A percentile compares a stretch with the other conserved stretches of the same genome.
Evolutionary conservation across 805 yeast genomes (phyloP).

Genomic region (Saccharomycopsis synnaedendra): DNA sequence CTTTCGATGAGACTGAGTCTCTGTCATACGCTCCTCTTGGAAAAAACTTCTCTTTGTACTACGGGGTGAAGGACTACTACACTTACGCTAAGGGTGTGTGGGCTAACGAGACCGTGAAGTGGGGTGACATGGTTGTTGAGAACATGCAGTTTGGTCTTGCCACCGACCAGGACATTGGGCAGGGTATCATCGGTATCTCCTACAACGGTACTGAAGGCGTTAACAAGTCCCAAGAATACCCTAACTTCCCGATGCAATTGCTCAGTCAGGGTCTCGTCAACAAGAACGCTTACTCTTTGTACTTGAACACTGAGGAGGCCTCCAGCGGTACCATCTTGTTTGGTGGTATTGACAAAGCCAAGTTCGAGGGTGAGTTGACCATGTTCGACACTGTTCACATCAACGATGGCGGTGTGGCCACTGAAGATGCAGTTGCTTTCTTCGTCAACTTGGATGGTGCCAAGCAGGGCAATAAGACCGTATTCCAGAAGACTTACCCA

Average conservation of each 20-base stretch:
- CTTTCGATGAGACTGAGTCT: conserved; percentile 7
- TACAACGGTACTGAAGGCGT: conserved; percentile 11
- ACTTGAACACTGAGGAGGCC: conserved; percentile 30
- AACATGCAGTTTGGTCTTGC: conserved; percentile 8
- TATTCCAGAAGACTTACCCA: conserved; percentile 21
- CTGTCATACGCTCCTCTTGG: neutral
- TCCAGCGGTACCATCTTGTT: conserved; percentile 47
- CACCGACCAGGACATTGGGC: conserved; percentile 8
- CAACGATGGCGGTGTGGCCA: conserved; percentile 36
- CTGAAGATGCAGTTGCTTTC: conserved; percentile 39
- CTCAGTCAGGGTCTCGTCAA: conserved; percentile 33
- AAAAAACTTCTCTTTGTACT: conserved; percentile 5
- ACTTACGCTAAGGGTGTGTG: conserved; percentile 41
- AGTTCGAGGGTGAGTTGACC: conserved; percentile 40
- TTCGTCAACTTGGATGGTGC: conserved; percentile 30
- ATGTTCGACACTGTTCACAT: conserved; percentile 42
- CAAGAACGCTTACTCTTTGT: conserved; percentile 50
- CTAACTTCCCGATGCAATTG: conserved; percentile 22
- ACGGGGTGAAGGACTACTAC: conserved; percentile 18
- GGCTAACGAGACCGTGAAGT: conserved; percentile 7
- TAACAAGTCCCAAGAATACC: conserved; percentile 22
- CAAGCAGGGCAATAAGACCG: conserved; percentile 24
- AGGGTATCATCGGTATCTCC: conserved; percentile 10
- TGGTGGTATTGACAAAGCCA: conserved; percentile 62
- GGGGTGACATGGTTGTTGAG: conserved; percentile 13